Evolutionary conservation across 768 basidiomycete genomes (phyloP), one percentile per base, ranked within the genome.

Genomic region (Podaxis sp.): DNA sequence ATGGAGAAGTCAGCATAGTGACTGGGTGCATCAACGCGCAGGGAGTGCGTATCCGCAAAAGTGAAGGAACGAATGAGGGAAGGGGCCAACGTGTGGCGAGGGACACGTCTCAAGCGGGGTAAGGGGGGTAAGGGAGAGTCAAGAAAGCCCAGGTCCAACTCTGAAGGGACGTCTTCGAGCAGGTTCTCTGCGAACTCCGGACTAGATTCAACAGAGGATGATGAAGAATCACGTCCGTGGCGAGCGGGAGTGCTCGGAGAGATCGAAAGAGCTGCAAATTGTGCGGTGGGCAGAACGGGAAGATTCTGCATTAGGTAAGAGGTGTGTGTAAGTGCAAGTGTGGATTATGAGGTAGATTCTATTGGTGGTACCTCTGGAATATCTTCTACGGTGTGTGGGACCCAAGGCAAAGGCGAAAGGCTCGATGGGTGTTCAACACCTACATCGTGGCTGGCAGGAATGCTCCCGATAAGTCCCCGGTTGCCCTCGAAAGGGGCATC

Each of bases 191-290:
- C 50, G 4, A 78, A 60, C 68, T 85, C 84, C 20, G 85, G 84
- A 2, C 84, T 82, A n/a, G 87, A 87, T 66, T 86, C 83, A 50
- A 82, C 66, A 8, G 85, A 87, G 7, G 83, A 84, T n/a, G 76
- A 72, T 11, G 85, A 79, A 5, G 82, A 81, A 66, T 82, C 77
- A 24, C 76, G 78, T 49, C 72, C 69, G 65, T 77, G 76, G 48
- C 78, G 76, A 49, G 73, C 73, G 22, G 85, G 86, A 37, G 84
- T 83, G 65, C 78, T 74, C 30, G 87, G 84, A 11, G 81, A 75
- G 60, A 88, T 77, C 26, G 86, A 81, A n/a, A 89, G 75, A 15
- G 79, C 78, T 54, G 85, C 81, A 68, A 86, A 83, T 72, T 80
- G 73, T 68, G 74, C 69, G 60, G 80, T 75, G 64, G 82, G 75